These are phyloP conservation scores for Marsdenia floribunda DNA, from an alignment of 257 asterid genomes.

Conservation along the genomic window DNA sequence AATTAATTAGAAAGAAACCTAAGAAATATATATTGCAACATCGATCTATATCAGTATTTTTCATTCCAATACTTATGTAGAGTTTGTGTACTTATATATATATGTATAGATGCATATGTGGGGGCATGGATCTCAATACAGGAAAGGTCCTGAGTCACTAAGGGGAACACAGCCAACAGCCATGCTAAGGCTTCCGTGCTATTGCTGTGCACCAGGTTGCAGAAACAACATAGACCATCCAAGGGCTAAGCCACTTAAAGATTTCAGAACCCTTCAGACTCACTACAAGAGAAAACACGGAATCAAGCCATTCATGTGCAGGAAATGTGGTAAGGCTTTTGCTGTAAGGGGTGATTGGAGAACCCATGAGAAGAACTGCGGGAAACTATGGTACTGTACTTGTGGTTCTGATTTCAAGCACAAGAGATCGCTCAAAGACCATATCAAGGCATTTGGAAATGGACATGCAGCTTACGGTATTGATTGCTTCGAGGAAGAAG, in stretches of 20 bases:
- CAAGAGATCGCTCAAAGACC: slow-evolving; percentile 47
- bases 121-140: slow-evolving; percentile 51
- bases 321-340: slow-evolving; percentile 45
- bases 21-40: too few relatives aligned
- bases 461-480: slow-evolving; percentile 42
- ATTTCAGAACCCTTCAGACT: slow-evolving; percentile 45
- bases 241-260: slow-evolving; percentile 40
- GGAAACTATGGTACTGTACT: slow-evolving; percentile 47
- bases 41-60: too few relatives aligned
- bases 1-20: too few relatives aligned
- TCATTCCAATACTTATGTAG: too few relatives aligned
- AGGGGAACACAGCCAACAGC: slow-evolving; percentile 51
- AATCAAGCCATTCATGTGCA: slow-evolving; percentile 42
- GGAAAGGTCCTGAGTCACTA: slow-evolving; percentile 47
- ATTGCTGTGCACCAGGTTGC: slow-evolving; percentile 43
- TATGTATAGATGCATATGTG: slow-evolving; percentile 44
- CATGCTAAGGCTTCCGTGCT: slow-evolving; percentile 46
- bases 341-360: slow-evolving; percentile 55
- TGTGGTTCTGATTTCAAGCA: slow-evolving; percentile 51
- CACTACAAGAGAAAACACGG: slow-evolving; percentile 47
- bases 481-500: slow-evolving; percentile 40
- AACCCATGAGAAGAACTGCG: slow-evolving; percentile 49
- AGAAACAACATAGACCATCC: slow-evolving; percentile 50
- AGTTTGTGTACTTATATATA: too few relatives aligned
- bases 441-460: slow-evolving; percentile 41